phyloP scores from a whole-genome alignment of 2,329 filamentous ascomycete species.

The Diaporthe humulicola region DNA sequence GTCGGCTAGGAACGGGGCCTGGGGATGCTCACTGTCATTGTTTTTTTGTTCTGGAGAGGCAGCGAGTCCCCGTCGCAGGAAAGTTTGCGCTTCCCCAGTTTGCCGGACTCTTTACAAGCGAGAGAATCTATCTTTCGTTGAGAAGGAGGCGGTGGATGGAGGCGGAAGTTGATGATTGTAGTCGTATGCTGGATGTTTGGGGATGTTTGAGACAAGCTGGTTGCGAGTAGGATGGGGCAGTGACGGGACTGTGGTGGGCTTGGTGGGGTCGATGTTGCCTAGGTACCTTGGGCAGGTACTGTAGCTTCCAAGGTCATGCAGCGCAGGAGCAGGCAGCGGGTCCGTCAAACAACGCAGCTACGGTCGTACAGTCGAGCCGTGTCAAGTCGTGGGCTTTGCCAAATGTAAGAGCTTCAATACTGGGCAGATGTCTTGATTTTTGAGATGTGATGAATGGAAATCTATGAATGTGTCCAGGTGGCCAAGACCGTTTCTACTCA shows the following conservation, averaged over 20 bases:
- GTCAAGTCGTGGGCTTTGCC: not conserved
- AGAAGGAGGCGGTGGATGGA: not conserved
- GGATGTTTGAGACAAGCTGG: conserved; percentile 16
- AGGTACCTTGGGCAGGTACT: too few species aligned
- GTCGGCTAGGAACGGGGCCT: not conserved
- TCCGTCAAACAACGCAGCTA: not conserved
- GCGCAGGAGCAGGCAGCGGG: not conserved
- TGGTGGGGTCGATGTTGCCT: too few species aligned
- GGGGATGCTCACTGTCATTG: conserved; percentile 68
- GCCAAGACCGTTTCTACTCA: conserved; percentile 1
- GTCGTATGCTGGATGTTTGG: conserved; percentile 3
- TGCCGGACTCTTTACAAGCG: conserved; percentile 50
- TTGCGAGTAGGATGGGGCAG: conserved; percentile 21
- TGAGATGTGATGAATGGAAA: not conserved
- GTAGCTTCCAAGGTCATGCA: not conserved
- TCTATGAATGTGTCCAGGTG: not conserved
- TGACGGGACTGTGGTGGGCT: conserved; percentile 12
- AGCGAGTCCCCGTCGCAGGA: conserved; percentile 69
- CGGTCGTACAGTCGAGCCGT: not conserved
- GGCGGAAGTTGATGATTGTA: conserved; percentile 18
- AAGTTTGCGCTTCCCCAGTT: conserved; percentile 77
- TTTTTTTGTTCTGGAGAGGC: conserved; percentile 67
- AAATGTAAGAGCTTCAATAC: not conserved
- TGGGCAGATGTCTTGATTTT: not conserved
- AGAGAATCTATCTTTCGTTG: conserved; percentile 32